Base-by-base conservation (phyloP, 768 basidiomycete genomes). In the Russula virescens region DNA sequence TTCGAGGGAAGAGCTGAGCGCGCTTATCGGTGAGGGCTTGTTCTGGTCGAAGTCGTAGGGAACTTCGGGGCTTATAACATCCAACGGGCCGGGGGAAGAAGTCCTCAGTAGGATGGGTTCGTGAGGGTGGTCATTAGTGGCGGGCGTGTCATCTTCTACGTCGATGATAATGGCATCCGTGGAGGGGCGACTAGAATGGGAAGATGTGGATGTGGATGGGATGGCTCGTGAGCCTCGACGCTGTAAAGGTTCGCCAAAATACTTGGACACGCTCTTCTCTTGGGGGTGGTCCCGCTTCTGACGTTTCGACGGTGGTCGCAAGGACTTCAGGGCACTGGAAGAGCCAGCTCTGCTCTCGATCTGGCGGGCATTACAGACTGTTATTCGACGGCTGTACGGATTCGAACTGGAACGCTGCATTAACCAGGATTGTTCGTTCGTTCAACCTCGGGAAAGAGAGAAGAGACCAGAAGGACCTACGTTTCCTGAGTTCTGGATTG, bases 51-150 rank as follows among this genome's bases (percentile, higher is more conserved):
- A 63, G 34, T 40, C 16, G 19, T 60, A 63, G n/a, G 50, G 46
- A 47, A 7, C 2, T 7, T n/a, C 26, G 11, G 23, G 3, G 19
- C 6, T 9, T 46, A 63, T 52, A 35, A 63, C 6, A 43, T 63
- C 62, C 50, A 58, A 47, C 8, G 62, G 62, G 28, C 58, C 62
- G 16, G 62, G 62, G 35, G 62, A 63, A 11, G 62, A 58, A 1
- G 43, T 23, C 21, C 19, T 43, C 35, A 46, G 31, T 31, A 18
- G 25, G 2, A 14, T 38, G 2, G n/a, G 49, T 21, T 58, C 35
- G 16, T 34, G 51, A 46, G 43, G 23, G 21, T 46, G 25, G n/a
- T 40, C 50, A 7, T 31, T 38, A 25, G 45, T 23, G 16, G 25
- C 25, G 18, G 43, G 21, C 14, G 25, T 5, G 34, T 63, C 62